Conservation (phyloP, 2,329 filamentous ascomycete species). For the Penicillium sp. region DNA sequence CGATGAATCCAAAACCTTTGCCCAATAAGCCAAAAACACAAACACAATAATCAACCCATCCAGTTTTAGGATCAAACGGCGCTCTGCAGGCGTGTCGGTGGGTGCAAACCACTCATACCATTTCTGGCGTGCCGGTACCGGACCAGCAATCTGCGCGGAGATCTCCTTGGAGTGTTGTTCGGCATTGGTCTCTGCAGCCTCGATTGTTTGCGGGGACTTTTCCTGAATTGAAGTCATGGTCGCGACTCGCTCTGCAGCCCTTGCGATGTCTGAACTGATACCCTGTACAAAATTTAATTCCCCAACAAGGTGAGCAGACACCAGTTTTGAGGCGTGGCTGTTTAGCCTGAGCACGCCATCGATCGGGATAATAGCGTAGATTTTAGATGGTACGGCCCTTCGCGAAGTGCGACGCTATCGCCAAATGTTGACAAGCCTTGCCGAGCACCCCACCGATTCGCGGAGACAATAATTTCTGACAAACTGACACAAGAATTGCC, state of each 20-base stretch:
- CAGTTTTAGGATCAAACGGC: constrained; percentile 23
- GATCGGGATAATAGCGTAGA: constrained; percentile 5
- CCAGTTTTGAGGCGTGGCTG: background rate
- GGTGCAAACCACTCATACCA: constrained; percentile 26
- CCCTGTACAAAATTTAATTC: background rate
- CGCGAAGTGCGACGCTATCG: constrained; percentile 1
- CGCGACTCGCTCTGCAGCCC: background rate
- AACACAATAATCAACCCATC: constrained; percentile 25
- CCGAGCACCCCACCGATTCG: constrained; percentile 5
- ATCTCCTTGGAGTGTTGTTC: background rate
- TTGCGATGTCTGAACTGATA: background rate
- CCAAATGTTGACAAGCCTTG: constrained; percentile 3
- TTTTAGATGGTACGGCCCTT: background rate
- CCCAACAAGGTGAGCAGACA: background rate
- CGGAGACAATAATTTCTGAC: background rate
- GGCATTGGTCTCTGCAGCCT: constrained; percentile 3
- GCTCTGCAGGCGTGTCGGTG: constrained; percentile 21
- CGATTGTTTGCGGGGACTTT: constrained; percentile 3
- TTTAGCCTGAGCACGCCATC: constrained; percentile 11
- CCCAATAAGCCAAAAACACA: constrained; percentile 24
- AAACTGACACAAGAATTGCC: background rate
- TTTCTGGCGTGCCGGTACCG: constrained; percentile 14
- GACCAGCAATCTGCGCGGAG: background rate
- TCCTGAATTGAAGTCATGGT: constrained; percentile 3
- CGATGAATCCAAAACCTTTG: constrained; percentile 24